Evolutionary conservation across 306 rosid species (phyloP), one percentile per base, ranked within the genome.

Genomic region (Calophaca sinica): DNA sequence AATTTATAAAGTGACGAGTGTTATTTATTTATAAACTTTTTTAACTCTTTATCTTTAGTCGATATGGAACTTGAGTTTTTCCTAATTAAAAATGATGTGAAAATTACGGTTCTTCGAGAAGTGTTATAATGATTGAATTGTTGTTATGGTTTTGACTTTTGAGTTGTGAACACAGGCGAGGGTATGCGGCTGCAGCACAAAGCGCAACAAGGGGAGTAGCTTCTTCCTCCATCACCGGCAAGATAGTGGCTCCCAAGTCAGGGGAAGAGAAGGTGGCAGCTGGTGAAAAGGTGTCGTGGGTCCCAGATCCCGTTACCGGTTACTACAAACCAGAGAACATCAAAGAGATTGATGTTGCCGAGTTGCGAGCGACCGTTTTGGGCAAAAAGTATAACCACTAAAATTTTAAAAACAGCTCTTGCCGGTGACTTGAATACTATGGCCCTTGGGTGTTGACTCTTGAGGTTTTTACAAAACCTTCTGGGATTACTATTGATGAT

Each of bases 241-340:
- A 73, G 73, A 62, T 58, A 3, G 41, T 82, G 41, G 63, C 41
- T 35, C 87, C 87, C 13, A 94, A 88, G 10, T 52, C 90, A 6
- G 86, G 50, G 29, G 94, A 87, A 7, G 87, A 87, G 38, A 68
- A 44, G 10, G 84, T 26, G 9, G 79, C 42, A n/a, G 10, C 57
- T 14, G 4, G 63, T 5, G 87, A 79, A 58, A 94, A 90, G 81
- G 96, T 83, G 0, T 26, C 98, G 57, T 94, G 98, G 98, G 90
- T 89, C 35, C 98, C 97, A 4, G 91, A 94, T 49, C 98, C 98
- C 0, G 86, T 83, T 1, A 89, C 98, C 6, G 98, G 98, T 2
- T 84, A 83, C 79, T 94, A 94, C 81, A 83, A 82, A 14, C 98
- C 97, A 0, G 97, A 88, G 84, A 94, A 88, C 53, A 67, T 9